Base-by-base conservation (phyloP, 345 rosid species). In the Lenwebbia sp. region DNA sequence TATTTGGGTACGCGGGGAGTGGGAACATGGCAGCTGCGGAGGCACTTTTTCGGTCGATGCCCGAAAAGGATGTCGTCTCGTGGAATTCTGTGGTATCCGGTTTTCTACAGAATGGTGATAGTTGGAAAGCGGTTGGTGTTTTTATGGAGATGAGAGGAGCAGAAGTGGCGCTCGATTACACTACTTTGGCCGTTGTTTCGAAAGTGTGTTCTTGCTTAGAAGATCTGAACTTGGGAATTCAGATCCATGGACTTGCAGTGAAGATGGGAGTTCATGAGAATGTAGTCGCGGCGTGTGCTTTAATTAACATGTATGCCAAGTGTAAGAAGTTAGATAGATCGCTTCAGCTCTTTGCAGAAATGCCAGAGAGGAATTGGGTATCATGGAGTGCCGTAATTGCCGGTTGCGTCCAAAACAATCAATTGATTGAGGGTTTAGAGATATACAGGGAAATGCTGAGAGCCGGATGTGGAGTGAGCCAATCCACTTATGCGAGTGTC, bases 21-120 rank as follows among this genome's bases (percentile, higher is more conserved):
- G 94, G 92, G 55, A 84, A 91, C 30, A 92, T 97, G 94, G 90
- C 65, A 13, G 86, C 87, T 58, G 98, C 98, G 9, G 91, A 19
- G 82, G 82, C 19, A 2, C 85, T 92, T 74, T 97, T 97, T 78
- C 60, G 88, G 65, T 84, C 10, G 55, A 97, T 95, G 96, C 96
- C 95, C 7, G 74, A 84, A 74, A 93, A 94, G 89, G 99, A 97
- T 86, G 94, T 91, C 57, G 89, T 95, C 74, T 95, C 99, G 6
- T 97, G 98, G 99, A 97, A 97, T 88, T 95, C 97, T 1, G 84
- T 97, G 93, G 87, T 96, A 81, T 97, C 99, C 0, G 99, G 97
- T 62, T 97, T 86, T 89, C 37, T 91, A 57, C 94, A 89, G 55
- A 92, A 88, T 78, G 92, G 95, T n/a, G 92, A 96, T 86, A 89